Evolutionary conservation across 1,139 yeast species (phyloP), one percentile per base, ranked within the genome.

Genomic region (Geotrichum carabidarum): DNA sequence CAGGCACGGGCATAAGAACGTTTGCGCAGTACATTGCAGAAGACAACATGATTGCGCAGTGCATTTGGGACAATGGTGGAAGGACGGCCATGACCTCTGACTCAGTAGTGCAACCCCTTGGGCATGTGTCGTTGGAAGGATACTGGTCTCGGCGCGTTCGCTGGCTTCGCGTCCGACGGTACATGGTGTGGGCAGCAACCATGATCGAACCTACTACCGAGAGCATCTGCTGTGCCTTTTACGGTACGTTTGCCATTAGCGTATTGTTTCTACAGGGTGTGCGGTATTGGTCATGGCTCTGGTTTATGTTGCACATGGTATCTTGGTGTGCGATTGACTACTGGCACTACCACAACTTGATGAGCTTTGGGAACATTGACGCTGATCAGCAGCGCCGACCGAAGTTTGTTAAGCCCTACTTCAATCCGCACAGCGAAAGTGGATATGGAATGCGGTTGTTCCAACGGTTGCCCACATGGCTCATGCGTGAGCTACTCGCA

Each of bases 41-140:
- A 66, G 96, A 89, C 69, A 89, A 89, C 68, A 86, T 89, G 95
- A 88, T 89, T 60, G 96, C 89, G 8, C 87, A 86, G 53, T 87
- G 91, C 0, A 68, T 89, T 15, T 90, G 96, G 96, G 82, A 82
- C 53, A 62, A 62, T 18, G 83, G 87, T 34, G 89, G 88, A 6
- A 75, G 93, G 31, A 87, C 95, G 0, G 89, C 86, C 0, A 74
- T 89, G 75, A 83, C 93, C 0, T 81, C 86, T 1, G 96, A 89
- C 64, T 78, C 82, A 44, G 96, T 84, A 2, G 73, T 87, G 8
- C 96, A 89, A 66, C 96, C 96, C 0, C 71, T 87, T 41, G 83
- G 81, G 2, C 63, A 71, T 44, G 77, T 77, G 51, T 72, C 66
- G 1, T 51, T 71, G 15, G 49, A 57, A 2, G 89, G 84, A 59